phyloP scores from a whole-genome alignment of 164 flowering plant species.

The Stephania yunnanensis region DNA sequence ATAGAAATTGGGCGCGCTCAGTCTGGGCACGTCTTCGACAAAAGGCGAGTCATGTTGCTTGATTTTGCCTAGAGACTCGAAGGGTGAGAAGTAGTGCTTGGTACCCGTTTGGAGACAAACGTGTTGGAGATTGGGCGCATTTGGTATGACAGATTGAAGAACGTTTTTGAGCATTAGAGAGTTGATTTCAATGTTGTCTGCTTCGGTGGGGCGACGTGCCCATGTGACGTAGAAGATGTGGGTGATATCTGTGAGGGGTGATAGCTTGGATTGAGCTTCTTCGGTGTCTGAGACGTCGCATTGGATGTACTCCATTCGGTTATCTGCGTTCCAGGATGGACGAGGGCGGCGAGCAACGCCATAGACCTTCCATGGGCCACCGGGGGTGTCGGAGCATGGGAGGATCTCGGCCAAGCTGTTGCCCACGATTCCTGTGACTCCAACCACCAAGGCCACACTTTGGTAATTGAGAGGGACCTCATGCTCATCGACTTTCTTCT shows the following conservation, averaged over 20 bases:
- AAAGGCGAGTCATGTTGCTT: slow-evolving; percentile 53
- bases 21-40: slow-evolving; percentile 62
- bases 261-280: slow-evolving; percentile 46
- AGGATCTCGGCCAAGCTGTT: slow-evolving; percentile 84
- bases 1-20: slow-evolving; percentile 51
- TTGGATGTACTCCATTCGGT: slow-evolving; percentile 62
- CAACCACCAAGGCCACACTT: slow-evolving; percentile 64
- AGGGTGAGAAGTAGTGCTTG: slow-evolving; percentile 60
- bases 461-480: slow-evolving; percentile 31
- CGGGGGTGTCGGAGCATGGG: slow-evolving; percentile 75
- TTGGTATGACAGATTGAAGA: slow-evolving; percentile 49
- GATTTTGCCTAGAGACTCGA: slow-evolving; percentile 32
- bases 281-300: slow-evolving; percentile 54
- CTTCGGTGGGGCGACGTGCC: slow-evolving; percentile 40
- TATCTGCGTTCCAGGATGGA: slow-evolving; percentile 52
- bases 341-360: slow-evolving; percentile 72
- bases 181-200: slow-evolving; percentile 45
- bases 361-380: slow-evolving; percentile 87
- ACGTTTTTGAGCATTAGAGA: slow-evolving; percentile 62
- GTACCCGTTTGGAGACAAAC: slow-evolving; percentile 66
- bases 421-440: slow-evolving; percentile 82
- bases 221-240: slow-evolving; percentile 72
- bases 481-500: slow-evolving; percentile 60
- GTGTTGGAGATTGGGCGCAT: slow-evolving; percentile 55
- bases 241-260: slow-evolving; percentile 59